A percentile compares a stretch with the other conserved stretches of the same genome.
These are phyloP conservation scores for Fusarium mangiferae DNA, from an alignment of 2,329 filamentous ascomycete species.

Conservation along the genomic window DNA sequence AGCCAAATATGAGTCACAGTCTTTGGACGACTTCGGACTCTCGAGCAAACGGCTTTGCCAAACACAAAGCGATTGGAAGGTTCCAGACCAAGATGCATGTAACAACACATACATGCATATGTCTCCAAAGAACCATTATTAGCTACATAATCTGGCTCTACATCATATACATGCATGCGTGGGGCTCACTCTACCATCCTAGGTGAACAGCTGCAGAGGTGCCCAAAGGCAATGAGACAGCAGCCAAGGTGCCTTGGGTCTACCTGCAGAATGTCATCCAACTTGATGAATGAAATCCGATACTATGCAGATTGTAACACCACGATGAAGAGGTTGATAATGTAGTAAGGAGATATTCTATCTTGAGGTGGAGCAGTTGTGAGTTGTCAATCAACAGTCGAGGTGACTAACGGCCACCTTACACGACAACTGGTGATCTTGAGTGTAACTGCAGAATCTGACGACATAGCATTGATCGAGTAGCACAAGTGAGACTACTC, in stretches of 20 bases:
- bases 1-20: conserved; percentile 6
- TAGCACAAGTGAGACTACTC: background rate
- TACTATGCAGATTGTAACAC: background rate
- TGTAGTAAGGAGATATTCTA: background rate
- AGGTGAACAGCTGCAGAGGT: conserved; percentile 22
- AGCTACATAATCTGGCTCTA: background rate
- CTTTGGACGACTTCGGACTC: background rate
- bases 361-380: background rate
- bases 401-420: background rate
- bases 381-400: background rate
- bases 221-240: conserved; percentile 7
- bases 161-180: conserved; percentile 18
- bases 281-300: background rate
- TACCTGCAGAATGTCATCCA: conserved; percentile 4
- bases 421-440: background rate
- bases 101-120: conserved; percentile 25
- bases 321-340: background rate
- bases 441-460: background rate
- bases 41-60: background rate
- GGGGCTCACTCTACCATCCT: background rate
- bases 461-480: background rate
- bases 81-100: conserved; percentile 2
- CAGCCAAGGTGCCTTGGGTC: conserved; percentile 9
- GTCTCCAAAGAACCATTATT: background rate
- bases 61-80: background rate